Conservation (phyloP, 371 early-diverging fungal species). For the Mortierella sp. region DNA sequence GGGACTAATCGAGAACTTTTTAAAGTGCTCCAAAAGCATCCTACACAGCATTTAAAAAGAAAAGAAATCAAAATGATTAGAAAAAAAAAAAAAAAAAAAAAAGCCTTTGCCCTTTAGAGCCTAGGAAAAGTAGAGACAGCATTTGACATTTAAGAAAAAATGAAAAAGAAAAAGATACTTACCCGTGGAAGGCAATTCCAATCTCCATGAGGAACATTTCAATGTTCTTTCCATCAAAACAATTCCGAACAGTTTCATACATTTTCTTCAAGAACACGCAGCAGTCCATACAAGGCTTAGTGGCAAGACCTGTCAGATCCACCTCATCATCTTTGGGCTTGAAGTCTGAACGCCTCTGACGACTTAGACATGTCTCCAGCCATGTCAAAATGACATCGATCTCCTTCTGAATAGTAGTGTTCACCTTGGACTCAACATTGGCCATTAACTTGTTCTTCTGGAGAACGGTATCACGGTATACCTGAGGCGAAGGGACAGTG, state of each 20-base stretch:
- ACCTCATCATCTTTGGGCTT: conserved; percentile 85
- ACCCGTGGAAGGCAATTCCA: conserved; percentile 84
- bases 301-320: conserved; percentile 75
- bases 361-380: conserved; percentile 67
- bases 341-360: conserved; percentile 81
- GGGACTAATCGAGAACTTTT: conserved; percentile 84
- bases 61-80: not conserved
- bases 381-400: conserved; percentile 72
- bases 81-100: conserved; percentile 1
- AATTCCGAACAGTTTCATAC: conserved; percentile 63
- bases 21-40: conserved; percentile 91
- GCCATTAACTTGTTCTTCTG: conserved; percentile 90
- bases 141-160: not conserved
- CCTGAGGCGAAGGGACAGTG: conserved; percentile 78
- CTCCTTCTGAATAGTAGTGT: conserved; percentile 80
- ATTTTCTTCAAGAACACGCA: conserved; percentile 75
- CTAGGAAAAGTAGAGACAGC: not conserved
- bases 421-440: conserved; percentile 79
- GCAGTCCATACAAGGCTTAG: conserved; percentile 78
- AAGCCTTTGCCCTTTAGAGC: too few relatives aligned
- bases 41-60: conserved; percentile 51
- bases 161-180: conserved; percentile 28
- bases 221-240: conserved; percentile 83
- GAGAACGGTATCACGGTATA: conserved; percentile 85
- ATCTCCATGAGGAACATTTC: conserved; percentile 81